Percentiles rank a stretch among this genome's conserved stretches.
These are phyloP conservation scores for Chrysochromulina tobinii DNA, from an alignment of 78 protist species.

Conservation along the genomic window DNA sequence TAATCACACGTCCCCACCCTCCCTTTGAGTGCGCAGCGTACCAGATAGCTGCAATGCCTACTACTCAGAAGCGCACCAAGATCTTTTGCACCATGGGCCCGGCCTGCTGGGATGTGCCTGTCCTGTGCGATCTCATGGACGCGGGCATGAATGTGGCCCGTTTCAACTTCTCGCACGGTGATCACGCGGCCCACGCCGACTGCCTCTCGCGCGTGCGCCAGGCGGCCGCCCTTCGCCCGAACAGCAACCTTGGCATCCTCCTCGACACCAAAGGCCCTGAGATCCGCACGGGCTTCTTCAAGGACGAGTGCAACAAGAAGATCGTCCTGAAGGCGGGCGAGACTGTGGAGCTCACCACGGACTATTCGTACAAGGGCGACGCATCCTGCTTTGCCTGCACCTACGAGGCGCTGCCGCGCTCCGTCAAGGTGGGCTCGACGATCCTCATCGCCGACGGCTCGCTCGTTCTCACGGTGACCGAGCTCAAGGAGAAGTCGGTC, in stretches of 20 bases:
- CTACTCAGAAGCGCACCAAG: background rate
- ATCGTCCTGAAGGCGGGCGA: background rate
- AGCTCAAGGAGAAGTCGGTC: background rate
- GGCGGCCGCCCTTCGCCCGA: background rate
- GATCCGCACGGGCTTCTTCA: slow-evolving; percentile 63
- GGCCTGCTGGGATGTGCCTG: background rate
- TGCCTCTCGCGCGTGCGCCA: slow-evolving; percentile 28
- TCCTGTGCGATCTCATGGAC: background rate
- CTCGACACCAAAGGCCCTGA: slow-evolving; percentile 77
- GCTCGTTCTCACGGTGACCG: background rate
- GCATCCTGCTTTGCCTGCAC: background rate
- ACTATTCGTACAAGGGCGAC: background rate
- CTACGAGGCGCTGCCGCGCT: background rate
- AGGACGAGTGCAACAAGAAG: background rate
- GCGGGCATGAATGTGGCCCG: slow-evolving; percentile 83
- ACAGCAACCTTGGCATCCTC: slow-evolving; percentile 39
- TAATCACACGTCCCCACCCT: no score
- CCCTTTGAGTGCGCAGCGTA: no score
- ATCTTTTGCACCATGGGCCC: slow-evolving; percentile 21
- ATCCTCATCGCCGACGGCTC: slow-evolving; percentile 75
- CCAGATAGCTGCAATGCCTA: no score
- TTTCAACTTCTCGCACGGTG: slow-evolving; percentile 82
- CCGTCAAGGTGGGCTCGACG: background rate
- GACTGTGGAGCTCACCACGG: background rate
- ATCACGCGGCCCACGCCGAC: slow-evolving; percentile 52